These are phyloP conservation scores for Aquanectria penicillioides DNA, from an alignment of 2,329 filamentous ascomycete genomes.

Conservation along the genomic window DNA sequence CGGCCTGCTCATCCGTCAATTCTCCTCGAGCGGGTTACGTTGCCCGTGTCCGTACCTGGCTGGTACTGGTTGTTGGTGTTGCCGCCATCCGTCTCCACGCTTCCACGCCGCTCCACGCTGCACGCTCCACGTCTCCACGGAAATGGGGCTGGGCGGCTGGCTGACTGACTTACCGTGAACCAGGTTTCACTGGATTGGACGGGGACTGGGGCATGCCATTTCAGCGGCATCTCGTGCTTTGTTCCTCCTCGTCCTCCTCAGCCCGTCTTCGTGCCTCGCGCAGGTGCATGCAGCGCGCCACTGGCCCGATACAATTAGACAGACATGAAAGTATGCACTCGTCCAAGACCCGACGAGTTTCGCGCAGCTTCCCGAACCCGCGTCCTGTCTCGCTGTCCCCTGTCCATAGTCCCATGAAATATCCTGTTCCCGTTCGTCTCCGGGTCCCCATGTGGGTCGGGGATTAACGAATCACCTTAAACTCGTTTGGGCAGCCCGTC, in stretches of 20 bases:
- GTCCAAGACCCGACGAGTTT: too few species aligned
- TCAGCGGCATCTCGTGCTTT: too few species aligned
- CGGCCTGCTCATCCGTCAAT: too few species aligned
- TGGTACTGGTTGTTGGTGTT: neutral
- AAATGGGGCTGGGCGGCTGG: slow-evolving; percentile 2
- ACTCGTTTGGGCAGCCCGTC: slow-evolving; percentile 17
- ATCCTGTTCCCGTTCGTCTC: slow-evolving; percentile 14
- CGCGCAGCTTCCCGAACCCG: slow-evolving; percentile 1
- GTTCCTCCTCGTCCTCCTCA: too few species aligned
- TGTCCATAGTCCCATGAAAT: neutral
- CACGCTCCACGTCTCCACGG: slow-evolving; percentile 16
- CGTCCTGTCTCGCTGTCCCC: neutral
- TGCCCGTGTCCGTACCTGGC: slow-evolving; percentile 3
- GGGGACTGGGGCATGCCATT: too few species aligned
- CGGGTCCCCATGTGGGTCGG: slow-evolving; percentile 18
- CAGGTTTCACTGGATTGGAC: slow-evolving; percentile 16
- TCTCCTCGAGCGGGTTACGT: neutral
- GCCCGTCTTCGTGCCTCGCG: too few species aligned
- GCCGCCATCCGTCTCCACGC: slow-evolving; percentile 23
- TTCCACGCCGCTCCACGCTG: slow-evolving; percentile 11
- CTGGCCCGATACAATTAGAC: neutral
- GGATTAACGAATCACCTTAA: slow-evolving; percentile 21
- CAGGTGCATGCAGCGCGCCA: neutral
- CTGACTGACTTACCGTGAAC: slow-evolving; percentile 15
- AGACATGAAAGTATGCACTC: neutral